A percentile compares a stretch with the other conserved stretches of the same genome.
Evolutionary conservation across 139 green algal genomes (phyloP).

Genomic region (Tetraselmis striata): DNA sequence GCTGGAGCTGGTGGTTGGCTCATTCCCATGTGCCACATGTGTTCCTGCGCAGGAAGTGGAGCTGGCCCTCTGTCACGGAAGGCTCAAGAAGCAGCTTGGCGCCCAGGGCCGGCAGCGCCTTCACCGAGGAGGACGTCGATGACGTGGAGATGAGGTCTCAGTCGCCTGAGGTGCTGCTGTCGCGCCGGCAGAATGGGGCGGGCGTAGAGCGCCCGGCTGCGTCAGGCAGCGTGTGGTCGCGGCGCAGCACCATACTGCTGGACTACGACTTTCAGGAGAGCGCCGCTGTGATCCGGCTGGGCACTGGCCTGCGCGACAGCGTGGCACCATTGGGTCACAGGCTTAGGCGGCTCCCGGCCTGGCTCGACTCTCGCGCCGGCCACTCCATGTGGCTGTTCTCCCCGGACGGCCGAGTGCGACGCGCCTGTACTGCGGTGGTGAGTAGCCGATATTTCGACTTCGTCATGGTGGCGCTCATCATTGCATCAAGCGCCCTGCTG

Average conservation of each 20-base stretch:
- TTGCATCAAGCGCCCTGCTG: slow-evolving; percentile 2
- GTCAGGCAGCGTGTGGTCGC: not conserved
- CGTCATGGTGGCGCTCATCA: slow-evolving; percentile 6
- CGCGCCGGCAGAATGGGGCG: too few species aligned
- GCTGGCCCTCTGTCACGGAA: too few species aligned
- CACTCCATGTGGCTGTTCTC: not conserved
- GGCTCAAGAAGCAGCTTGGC: too few species aligned
- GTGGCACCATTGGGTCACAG: too few species aligned
- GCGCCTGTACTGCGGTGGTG: not conserved
- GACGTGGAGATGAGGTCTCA: too few species aligned
- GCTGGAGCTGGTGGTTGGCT: too few species aligned
- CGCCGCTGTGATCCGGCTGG: not conserved
- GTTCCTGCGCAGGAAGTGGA: too few species aligned
- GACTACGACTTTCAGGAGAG: not conserved
- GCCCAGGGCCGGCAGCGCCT: too few species aligned
- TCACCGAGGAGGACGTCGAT: too few species aligned
- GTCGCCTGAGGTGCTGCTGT: too few species aligned
- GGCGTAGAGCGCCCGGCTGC: too few species aligned
- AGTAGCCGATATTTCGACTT: slow-evolving; percentile 2
- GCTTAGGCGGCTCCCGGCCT: not conserved
- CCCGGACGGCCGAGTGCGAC: not conserved
- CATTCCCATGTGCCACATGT: too few species aligned
- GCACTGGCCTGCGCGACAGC: not conserved
- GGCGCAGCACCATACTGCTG: not conserved
- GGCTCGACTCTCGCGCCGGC: not conserved